Conservation (phyloP, 225 moss, liverwort and hornwort species). For the Climacium dendroides region DNA sequence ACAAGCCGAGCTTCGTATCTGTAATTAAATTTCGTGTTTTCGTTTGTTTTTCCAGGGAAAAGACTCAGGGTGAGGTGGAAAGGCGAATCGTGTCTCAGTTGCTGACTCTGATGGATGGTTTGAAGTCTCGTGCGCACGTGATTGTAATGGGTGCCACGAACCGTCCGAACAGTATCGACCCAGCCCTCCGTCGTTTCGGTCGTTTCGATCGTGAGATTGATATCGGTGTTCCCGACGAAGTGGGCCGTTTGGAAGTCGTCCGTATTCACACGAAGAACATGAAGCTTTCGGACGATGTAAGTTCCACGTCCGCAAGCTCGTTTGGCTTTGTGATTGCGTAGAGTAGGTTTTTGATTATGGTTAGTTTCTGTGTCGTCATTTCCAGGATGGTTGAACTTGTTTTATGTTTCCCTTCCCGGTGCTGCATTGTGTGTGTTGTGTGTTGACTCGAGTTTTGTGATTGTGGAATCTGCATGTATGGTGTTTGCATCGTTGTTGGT, state of each 20-base stretch:
- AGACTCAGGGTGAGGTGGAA: slow-evolving; percentile 94
- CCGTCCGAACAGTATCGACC: slow-evolving; percentile 62
- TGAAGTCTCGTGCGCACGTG: slow-evolving; percentile 96
- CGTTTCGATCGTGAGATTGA: slow-evolving; percentile 61
- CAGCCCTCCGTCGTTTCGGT: slow-evolving; percentile 52
- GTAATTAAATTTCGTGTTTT: not conserved
- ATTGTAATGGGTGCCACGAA: slow-evolving; percentile 84
- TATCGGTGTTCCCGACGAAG: slow-evolving; percentile 58
- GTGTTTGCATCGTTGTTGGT: not conserved
- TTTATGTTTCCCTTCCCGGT: not conserved
- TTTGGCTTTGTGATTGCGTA: not conserved
- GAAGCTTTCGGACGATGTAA: slow-evolving; percentile 90
- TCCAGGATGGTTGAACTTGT: not conserved
- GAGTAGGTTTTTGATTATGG: not conserved
- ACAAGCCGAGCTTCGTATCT: not conserved
- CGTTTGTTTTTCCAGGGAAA: slow-evolving; percentile 20
- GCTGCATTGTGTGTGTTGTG: not conserved
- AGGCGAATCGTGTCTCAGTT: slow-evolving; percentile 92
- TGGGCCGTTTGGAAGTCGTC: slow-evolving; percentile 51
- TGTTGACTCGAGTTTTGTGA: too few species aligned
- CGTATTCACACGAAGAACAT: slow-evolving; percentile 70
- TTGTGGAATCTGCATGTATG: not conserved
- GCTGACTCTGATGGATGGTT: slow-evolving; percentile 87
- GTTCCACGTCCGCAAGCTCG: not conserved
- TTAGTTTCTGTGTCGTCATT: not conserved